A percentile compares a stretch with the other conserved stretches of the same genome.
phyloP scores from a whole-genome alignment of 768 basidiomycete species.

The Agaricus subrufescens region DNA sequence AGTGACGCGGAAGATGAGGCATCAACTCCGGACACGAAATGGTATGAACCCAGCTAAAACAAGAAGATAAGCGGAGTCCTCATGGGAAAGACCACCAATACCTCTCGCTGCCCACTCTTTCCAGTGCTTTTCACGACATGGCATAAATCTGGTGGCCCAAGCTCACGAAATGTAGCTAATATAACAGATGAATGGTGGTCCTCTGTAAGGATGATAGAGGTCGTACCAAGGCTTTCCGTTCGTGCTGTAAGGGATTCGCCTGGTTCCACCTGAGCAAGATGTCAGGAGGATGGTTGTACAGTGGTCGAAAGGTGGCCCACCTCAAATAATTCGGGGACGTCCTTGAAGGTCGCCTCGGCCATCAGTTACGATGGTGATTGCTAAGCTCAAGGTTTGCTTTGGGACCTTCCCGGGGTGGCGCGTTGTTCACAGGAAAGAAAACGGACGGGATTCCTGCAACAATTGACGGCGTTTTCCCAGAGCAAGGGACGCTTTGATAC shows the following conservation, averaged over 20 bases:
- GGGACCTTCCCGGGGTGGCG: constrained; percentile 1
- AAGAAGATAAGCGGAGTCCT: constrained; percentile 1
- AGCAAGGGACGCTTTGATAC: too few relatives aligned
- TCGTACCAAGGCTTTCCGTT: constrained; percentile 87
- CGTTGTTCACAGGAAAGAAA: background rate
- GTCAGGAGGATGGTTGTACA: constrained; percentile 9
- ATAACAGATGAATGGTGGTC: constrained; percentile 11
- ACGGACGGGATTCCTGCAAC: background rate
- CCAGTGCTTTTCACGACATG: constrained; percentile 94
- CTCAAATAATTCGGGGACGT: constrained; percentile 96
- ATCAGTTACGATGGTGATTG: constrained; percentile 2
- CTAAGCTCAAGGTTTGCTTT: constrained; percentile 5
- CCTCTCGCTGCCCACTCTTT: constrained; percentile 80
- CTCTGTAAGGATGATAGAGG: constrained; percentile 2
- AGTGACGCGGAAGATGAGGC: constrained; percentile 96
- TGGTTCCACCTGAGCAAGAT: constrained; percentile 62
- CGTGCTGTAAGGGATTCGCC: constrained; percentile 86
- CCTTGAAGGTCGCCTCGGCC: constrained; percentile 73
- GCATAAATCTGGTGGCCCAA: constrained; percentile 95
- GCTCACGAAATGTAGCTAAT: constrained; percentile 90
- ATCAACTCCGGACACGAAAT: constrained; percentile 98
- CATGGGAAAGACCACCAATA: constrained; percentile 34
- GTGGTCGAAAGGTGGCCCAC: constrained; percentile 33
- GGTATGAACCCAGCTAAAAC: constrained; percentile 85
- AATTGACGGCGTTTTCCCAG: too few relatives aligned